phyloP scores from a whole-genome alignment of 2,329 filamentous ascomycete species.

The Pseudogymnoascus sp. region DNA sequence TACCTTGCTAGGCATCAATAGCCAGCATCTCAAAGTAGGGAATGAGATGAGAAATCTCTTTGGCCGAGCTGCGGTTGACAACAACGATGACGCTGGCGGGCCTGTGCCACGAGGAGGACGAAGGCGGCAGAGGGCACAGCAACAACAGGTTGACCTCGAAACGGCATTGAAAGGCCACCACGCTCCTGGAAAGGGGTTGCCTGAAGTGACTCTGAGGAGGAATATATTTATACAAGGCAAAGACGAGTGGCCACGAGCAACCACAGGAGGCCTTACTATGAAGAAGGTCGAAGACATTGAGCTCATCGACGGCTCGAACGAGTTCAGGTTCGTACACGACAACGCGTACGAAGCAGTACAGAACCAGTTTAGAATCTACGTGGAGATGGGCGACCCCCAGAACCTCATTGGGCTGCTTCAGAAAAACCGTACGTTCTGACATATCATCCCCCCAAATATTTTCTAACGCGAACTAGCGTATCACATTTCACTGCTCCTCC shows the following conservation, averaged over 20 bases:
- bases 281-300: constrained; percentile 42
- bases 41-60: constrained; percentile 85
- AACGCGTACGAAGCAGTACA: constrained; percentile 66
- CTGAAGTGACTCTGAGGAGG: constrained; percentile 48
- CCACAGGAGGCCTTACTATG: constrained; percentile 80
- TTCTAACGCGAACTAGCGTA: constrained; percentile 48
- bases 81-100: constrained; percentile 38
- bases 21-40: constrained; percentile 68
- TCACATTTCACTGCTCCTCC: constrained; percentile 86
- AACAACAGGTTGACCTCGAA: constrained; percentile 35
- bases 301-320: constrained; percentile 47
- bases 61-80: constrained; percentile 52
- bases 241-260: constrained; percentile 59
- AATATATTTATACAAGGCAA: constrained; percentile 64
- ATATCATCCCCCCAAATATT: neutral
- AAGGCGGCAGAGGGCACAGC: constrained; percentile 33
- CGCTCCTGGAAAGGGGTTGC: constrained; percentile 44
- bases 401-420: constrained; percentile 68
- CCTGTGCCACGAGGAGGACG: constrained; percentile 30
- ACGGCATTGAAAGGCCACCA: constrained; percentile 33
- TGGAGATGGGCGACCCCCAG: constrained; percentile 78
- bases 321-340: constrained; percentile 75
- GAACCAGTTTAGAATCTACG: constrained; percentile 64
- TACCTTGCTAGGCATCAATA: constrained; percentile 52
- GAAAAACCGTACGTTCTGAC: constrained; percentile 43